Percentiles rank a stretch among this genome's conserved stretches.
Evolutionary conservation across 257 asterid genomes (phyloP).

Genomic region (Gynochthodes officinalis): DNA sequence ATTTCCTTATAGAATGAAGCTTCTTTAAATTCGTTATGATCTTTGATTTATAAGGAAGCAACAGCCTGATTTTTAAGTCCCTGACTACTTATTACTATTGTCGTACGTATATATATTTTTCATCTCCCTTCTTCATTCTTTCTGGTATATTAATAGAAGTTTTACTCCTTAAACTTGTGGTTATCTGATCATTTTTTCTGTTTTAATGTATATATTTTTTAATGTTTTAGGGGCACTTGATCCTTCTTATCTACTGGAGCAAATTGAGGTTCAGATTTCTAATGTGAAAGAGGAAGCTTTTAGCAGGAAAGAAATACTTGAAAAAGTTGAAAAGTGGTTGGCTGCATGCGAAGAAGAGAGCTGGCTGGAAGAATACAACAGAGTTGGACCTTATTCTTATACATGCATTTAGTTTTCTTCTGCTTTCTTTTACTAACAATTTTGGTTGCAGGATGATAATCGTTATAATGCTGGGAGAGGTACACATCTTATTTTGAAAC

Average conservation of each 20-base stretch:
- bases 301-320: constrained; percentile 82
- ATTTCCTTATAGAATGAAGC: background rate
- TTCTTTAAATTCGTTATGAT: background rate
- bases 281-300: constrained; percentile 69
- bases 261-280: constrained; percentile 61
- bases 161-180: background rate
- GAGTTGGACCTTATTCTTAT: constrained; percentile 47
- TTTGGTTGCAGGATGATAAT: constrained; percentile 64
- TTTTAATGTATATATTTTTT: constrained; percentile 9
- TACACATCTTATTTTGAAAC: constrained; percentile 76
- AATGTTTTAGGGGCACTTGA: constrained; percentile 53
- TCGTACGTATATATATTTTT: background rate
- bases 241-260: constrained; percentile 65
- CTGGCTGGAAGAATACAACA: constrained; percentile 95
- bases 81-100: background rate
- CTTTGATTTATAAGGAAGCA: background rate
- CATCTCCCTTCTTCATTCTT: background rate
- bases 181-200: background rate
- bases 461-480: constrained; percentile 94
- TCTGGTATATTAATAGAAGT: background rate
- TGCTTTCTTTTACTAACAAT: constrained; percentile 8
- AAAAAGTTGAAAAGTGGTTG: constrained; percentile 84
- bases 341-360: constrained; percentile 82
- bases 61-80: background rate
- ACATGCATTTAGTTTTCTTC: background rate